Conservation (phyloP, 805 yeast genomes). For the Candida krabiensis region DNA sequence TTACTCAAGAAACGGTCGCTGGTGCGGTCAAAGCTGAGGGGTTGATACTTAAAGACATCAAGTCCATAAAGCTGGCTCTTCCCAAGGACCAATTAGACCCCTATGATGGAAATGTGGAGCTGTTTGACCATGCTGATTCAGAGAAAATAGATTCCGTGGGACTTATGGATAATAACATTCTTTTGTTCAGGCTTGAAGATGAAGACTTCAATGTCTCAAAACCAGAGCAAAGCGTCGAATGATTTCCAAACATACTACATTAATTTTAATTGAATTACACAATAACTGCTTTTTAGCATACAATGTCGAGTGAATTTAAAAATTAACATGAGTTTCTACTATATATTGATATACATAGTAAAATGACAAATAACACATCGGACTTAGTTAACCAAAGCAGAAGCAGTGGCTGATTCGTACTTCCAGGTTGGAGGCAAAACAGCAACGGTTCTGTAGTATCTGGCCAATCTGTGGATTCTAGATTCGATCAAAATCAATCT, state of each 20-base stretch:
- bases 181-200: slow-evolving; percentile 40
- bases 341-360: slow-evolving; percentile 15
- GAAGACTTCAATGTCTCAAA: slow-evolving; percentile 36
- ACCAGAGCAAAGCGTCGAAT: slow-evolving; percentile 17
- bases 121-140: slow-evolving; percentile 28
- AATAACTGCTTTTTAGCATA: too few species aligned
- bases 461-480: slow-evolving; percentile 99
- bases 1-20: slow-evolving; percentile 20
- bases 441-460: slow-evolving; percentile 99
- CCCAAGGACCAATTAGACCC: slow-evolving; percentile 36
- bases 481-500: slow-evolving; percentile 99
- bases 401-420: slow-evolving; percentile 99
- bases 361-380: slow-evolving; percentile 19
- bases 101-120: slow-evolving; percentile 14
- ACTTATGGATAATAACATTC: slow-evolving; percentile 40
- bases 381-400: slow-evolving; percentile 96
- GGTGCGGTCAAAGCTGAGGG: slow-evolving; percentile 16
- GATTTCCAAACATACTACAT: not conserved
- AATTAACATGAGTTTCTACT: slow-evolving; percentile 1
- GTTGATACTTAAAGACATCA: slow-evolving; percentile 20
- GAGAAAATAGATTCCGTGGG: slow-evolving; percentile 29
- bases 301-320: too few species aligned
- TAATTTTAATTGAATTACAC: slow-evolving; percentile 4
- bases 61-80: slow-evolving; percentile 39
- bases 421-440: slow-evolving; percentile 99